Conservation (phyloP, 2,329 filamentous ascomycete genomes). For the Nothophoma quercina region DNA sequence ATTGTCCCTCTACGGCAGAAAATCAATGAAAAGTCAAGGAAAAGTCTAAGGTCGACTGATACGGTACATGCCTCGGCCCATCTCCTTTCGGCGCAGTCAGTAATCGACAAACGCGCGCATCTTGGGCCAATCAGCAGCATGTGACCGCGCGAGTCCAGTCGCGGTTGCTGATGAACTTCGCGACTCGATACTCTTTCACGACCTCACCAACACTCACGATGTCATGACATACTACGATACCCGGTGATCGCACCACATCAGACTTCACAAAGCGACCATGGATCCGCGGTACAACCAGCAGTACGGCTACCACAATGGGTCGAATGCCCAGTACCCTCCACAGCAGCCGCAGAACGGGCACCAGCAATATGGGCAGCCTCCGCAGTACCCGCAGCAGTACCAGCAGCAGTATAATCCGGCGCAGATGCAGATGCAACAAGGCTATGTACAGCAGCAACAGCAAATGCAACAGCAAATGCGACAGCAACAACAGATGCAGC, state of each 20-base stretch:
- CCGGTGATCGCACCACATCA: constrained; percentile 21
- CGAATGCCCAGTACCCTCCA: constrained; percentile 40
- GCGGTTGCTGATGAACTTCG: constrained; percentile 11
- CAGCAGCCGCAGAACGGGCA: constrained; percentile 39
- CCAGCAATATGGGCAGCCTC: constrained; percentile 35
- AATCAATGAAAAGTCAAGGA: too few relatives aligned
- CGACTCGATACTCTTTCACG: constrained; percentile 18
- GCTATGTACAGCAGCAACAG: constrained; percentile 34
- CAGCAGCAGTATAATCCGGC: constrained; percentile 31
- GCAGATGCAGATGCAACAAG: constrained; percentile 30
- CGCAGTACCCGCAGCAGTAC: constrained; percentile 33
- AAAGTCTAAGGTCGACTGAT: neutral
- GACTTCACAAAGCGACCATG: constrained; percentile 25
- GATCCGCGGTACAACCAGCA: constrained; percentile 47
- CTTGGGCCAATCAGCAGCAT: constrained; percentile 22
- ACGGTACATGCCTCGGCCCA: constrained; percentile 8
- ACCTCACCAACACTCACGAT: constrained; percentile 27
- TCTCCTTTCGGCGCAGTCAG: neutral
- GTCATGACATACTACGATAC: constrained; percentile 21
- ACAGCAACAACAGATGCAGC: constrained; percentile 21
- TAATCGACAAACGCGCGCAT: constrained; percentile 9
- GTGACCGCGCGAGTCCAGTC: constrained; percentile 9
- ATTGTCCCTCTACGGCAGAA: too few relatives aligned
- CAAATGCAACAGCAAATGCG: constrained; percentile 17
- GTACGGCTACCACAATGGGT: constrained; percentile 39